Conservation (phyloP, 1,284 basidiomycete genomes). For the Blastosporella zonata region DNA sequence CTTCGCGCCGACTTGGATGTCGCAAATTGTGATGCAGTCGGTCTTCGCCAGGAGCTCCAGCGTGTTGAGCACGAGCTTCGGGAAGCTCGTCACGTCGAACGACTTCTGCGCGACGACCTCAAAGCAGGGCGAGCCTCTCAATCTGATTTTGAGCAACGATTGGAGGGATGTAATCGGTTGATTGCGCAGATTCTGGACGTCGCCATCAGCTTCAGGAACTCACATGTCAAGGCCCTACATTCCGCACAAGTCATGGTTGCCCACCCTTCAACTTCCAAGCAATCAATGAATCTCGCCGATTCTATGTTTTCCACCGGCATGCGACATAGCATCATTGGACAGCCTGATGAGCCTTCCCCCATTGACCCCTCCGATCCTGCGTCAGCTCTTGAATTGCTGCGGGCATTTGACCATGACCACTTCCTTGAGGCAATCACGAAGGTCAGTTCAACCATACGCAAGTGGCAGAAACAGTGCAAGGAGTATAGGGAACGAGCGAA, state of each 20-base stretch:
- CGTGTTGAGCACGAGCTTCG: constrained; percentile 65
- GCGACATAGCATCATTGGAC: constrained; percentile 50
- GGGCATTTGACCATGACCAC: constrained; percentile 77
- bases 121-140: constrained; percentile 58
- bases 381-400: constrained; percentile 62
- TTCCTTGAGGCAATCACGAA: constrained; percentile 81
- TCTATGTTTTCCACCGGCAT: constrained; percentile 45
- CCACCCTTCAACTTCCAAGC: constrained; percentile 49
- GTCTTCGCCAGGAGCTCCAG: constrained; percentile 70
- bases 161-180: constrained; percentile 59
- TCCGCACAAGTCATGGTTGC: constrained; percentile 59
- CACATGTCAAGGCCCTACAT: constrained; percentile 66
- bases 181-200: constrained; percentile 74
- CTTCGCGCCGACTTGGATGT: constrained; percentile 55
- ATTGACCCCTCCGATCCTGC: constrained; percentile 73
- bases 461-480: constrained; percentile 96
- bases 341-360: constrained; percentile 62
- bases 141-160: constrained; percentile 60
- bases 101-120: constrained; percentile 61
- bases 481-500: constrained; percentile 89
- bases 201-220: constrained; percentile 68
- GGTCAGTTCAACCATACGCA: constrained; percentile 83
- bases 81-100: constrained; percentile 59
- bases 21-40: constrained; percentile 59
- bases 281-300: constrained; percentile 39